A percentile compares a stretch with the other conserved stretches of the same genome.
Evolutionary conservation across 2,329 filamentous ascomycete genomes (phyloP).

Genomic region (Hirsutella minnesotensis): DNA sequence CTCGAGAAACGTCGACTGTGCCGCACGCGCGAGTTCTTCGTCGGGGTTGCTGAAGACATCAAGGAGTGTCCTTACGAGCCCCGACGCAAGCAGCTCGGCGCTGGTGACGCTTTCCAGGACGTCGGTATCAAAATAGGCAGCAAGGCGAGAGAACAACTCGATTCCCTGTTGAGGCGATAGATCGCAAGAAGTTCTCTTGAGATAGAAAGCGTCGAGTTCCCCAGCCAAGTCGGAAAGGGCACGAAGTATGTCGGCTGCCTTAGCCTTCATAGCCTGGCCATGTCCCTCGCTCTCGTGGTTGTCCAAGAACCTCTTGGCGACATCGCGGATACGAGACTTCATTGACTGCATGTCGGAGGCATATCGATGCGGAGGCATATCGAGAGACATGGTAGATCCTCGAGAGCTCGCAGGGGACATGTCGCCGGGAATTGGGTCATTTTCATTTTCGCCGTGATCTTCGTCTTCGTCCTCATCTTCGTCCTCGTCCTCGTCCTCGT

Average conservation of each 20-base stretch:
- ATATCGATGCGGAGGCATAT: constrained; percentile 38
- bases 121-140: constrained; percentile 78
- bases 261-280: constrained; percentile 62
- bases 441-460: constrained; percentile 43
- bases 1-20: constrained; percentile 75
- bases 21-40: constrained; percentile 47
- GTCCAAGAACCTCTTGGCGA: constrained; percentile 75
- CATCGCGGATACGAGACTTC: constrained; percentile 54
- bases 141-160: constrained; percentile 61
- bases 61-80: constrained; percentile 74
- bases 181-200: constrained; percentile 36
- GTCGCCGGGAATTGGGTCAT: constrained; percentile 39
- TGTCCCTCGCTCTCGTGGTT: constrained; percentile 67
- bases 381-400: constrained; percentile 52
- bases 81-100: constrained; percentile 83
- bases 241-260: constrained; percentile 64
- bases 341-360: constrained; percentile 42
- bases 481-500: constrained; percentile 33
- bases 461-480: constrained; percentile 34
- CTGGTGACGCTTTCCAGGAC: constrained; percentile 90
- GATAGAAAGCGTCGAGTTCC: constrained; percentile 62
- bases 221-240: constrained; percentile 60
- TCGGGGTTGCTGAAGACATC: constrained; percentile 68
- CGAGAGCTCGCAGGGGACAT: constrained; percentile 56
- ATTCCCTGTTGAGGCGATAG: constrained; percentile 40